Evolutionary conservation across 2,329 filamentous ascomycete genomes (phyloP).

Genomic region (Trichophyton benhamiae): DNA sequence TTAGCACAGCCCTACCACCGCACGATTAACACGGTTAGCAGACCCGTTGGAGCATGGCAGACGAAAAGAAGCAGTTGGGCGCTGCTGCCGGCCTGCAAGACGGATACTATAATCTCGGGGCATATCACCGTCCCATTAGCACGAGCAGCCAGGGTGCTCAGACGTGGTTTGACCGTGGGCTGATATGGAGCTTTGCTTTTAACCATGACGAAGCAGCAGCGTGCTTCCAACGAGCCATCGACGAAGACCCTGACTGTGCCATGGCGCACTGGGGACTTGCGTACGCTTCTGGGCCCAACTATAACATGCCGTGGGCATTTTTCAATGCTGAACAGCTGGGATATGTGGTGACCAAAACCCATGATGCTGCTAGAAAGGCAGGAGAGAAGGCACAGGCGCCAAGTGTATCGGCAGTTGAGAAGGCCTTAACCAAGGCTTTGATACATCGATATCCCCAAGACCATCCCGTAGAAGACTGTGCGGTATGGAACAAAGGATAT

Average conservation of each 20-base stretch:
- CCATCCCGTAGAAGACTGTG: slow-evolving; percentile 38
- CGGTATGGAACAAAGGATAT: slow-evolving; percentile 47
- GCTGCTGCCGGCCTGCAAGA: neutral
- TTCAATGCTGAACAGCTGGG: slow-evolving; percentile 50
- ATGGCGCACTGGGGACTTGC: slow-evolving; percentile 40
- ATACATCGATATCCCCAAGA: slow-evolving; percentile 48
- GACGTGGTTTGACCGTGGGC: slow-evolving; percentile 57
- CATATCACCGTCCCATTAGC: slow-evolving; percentile 44
- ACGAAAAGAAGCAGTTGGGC: neutral
- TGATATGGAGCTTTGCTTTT: slow-evolving; percentile 65
- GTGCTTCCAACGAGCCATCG: slow-evolving; percentile 33
- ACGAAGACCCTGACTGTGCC: slow-evolving; percentile 28
- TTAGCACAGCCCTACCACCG: too few species aligned
- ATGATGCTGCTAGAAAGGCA: slow-evolving; percentile 36
- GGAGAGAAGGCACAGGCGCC: slow-evolving; percentile 31
- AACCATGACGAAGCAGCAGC: slow-evolving; percentile 59
- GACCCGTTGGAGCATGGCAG: neutral
- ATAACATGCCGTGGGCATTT: slow-evolving; percentile 61
- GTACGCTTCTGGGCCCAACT: slow-evolving; percentile 58
- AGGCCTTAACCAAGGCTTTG: slow-evolving; percentile 52
- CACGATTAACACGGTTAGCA: neutral
- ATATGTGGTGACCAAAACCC: slow-evolving; percentile 38
- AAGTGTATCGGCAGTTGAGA: slow-evolving; percentile 36
- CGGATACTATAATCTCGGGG: slow-evolving; percentile 44
- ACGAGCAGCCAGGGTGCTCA: slow-evolving; percentile 43